Base-by-base conservation (phyloP, 1,139 yeast genomes). In the Debaryomyces sp. region DNA sequence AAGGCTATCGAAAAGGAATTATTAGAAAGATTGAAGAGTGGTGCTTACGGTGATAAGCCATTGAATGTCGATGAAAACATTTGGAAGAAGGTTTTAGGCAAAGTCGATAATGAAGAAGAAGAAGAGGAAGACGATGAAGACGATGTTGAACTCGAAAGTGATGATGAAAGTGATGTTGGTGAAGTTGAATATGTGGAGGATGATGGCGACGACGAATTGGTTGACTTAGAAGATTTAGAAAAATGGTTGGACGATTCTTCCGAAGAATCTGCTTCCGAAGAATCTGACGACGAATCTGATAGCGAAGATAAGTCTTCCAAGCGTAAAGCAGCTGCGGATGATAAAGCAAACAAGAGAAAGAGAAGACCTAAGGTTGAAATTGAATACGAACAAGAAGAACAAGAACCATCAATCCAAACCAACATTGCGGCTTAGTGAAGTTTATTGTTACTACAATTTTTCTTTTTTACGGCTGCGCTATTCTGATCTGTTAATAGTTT, bases 31-130 rank as follows among this genome's bases (percentile, higher is more conserved):
- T 81, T 94, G 62, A 94, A 94, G 82, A 85, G 94, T 66, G 99
- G 99, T 54, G 98, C 98, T 6, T 94, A 94, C 63, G 99, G 99
- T 54, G 98, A 94, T 63, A 89, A 92, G 67, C 99, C 99, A 50
- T 78, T 94, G 64, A 94, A 94, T 63, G 99, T 94, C 41, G 98
- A 94, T 61, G 97, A 92, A 63, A 86, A 85, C 71, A 84, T 94
- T 53, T 94, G 99, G 99, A 87, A 87, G 79, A 89, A 85, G 73
- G 96, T 94, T 23, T 81, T 94, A 73, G 90, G 94, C 56, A 84
- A 81, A 56, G 85, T 86, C 59, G 85, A 80, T 54, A 71, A 72
- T 43, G 77, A 78, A 61, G 78, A 82, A 45, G 82, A 81, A 54
- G 86, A 83, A 51, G 88, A 82, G 50, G 84, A 83, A 36, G 85